A percentile compares a stretch with the other conserved stretches of the same genome.
phyloP scores from a whole-genome alignment of 108 stramenopile genomes.

The Cyclotella atomus region DNA sequence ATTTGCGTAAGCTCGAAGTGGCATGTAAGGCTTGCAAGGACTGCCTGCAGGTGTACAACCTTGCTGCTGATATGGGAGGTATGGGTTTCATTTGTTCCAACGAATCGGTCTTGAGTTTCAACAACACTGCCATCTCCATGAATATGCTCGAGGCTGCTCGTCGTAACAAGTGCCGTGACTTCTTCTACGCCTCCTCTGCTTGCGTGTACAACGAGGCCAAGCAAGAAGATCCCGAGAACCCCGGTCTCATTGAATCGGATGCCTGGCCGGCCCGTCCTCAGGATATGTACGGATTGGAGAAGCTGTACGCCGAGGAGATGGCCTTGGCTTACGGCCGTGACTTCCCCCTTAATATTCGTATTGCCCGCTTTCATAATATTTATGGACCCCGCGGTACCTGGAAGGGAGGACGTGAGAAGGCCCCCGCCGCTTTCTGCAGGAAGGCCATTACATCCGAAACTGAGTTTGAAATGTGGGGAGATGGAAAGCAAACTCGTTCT shows the following conservation, averaged over 20 bases:
- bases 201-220: slow-evolving; percentile 99
- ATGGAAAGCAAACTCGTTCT: slow-evolving; percentile 97
- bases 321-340: slow-evolving; percentile 97
- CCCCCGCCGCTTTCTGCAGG: slow-evolving; percentile 98
- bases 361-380: slow-evolving; percentile 97
- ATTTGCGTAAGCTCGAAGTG: slow-evolving; percentile 94
- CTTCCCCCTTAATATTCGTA: slow-evolving; percentile 93
- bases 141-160: slow-evolving; percentile 99
- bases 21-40: slow-evolving; percentile 93
- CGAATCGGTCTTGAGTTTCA: slow-evolving; percentile 96
- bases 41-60: slow-evolving; percentile 97
- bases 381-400: slow-evolving; percentile 98
- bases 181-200: slow-evolving; percentile 96
- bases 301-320: slow-evolving; percentile 99
- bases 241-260: slow-evolving; percentile 93
- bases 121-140: slow-evolving; percentile 99
- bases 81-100: slow-evolving; percentile 99
- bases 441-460: slow-evolving; percentile 93
- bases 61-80: slow-evolving; percentile 99
- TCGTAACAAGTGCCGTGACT: slow-evolving; percentile 83
- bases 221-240: slow-evolving; percentile 97
- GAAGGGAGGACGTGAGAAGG: slow-evolving; percentile 99
- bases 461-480: slow-evolving; percentile 97
- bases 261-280: slow-evolving; percentile 99
- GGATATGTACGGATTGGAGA: slow-evolving; percentile 99